A percentile compares a stretch with the other conserved stretches of the same genome.
Evolutionary conservation across 2,329 filamentous ascomycete genomes (phyloP).

Genomic region (Hypoxylon sp.): DNA sequence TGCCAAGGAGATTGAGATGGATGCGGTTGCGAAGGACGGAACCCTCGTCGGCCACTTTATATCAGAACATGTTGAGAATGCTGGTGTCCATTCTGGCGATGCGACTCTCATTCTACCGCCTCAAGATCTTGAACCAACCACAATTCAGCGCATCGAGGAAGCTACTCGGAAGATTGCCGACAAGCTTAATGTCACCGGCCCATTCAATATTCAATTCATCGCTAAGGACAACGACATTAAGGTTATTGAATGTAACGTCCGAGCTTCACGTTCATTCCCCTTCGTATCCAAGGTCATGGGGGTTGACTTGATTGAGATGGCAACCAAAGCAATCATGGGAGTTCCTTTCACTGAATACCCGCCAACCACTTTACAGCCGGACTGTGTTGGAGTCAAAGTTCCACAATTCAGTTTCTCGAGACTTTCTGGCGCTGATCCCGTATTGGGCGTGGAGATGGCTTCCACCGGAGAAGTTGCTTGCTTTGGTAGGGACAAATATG

Average conservation of each 20-base stretch:
- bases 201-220: constrained; percentile 99
- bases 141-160: constrained; percentile 91
- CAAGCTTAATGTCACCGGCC: constrained; percentile 94
- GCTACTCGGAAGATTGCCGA: constrained; percentile 95
- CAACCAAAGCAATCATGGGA: constrained; percentile 95
- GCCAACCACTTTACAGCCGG: constrained; percentile 78
- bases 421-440: constrained; percentile 94
- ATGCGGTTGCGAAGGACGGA: constrained; percentile 92
- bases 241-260: constrained; percentile 99
- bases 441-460: constrained; percentile 98
- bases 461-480: constrained; percentile 98
- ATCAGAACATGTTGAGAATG: constrained; percentile 98
- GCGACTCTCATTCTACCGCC: constrained; percentile 95
- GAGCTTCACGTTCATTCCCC: constrained; percentile 95
- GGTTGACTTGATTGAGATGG: constrained; percentile 97
- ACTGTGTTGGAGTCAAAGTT: constrained; percentile 97
- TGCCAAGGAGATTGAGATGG: constrained; percentile 99
- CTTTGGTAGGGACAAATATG: constrained; percentile 95
- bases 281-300: constrained; percentile 99
- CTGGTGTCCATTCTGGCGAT: constrained; percentile 97
- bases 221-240: constrained; percentile 99
- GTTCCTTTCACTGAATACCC: constrained; percentile 88
- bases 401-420: constrained; percentile 99
- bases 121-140: constrained; percentile 91
- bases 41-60: constrained; percentile 95